Evolutionary conservation across 2,329 filamentous ascomycete genomes (phyloP), one percentile per base, ranked within the genome.

Genomic region (Leptographium radiaticola): DNA sequence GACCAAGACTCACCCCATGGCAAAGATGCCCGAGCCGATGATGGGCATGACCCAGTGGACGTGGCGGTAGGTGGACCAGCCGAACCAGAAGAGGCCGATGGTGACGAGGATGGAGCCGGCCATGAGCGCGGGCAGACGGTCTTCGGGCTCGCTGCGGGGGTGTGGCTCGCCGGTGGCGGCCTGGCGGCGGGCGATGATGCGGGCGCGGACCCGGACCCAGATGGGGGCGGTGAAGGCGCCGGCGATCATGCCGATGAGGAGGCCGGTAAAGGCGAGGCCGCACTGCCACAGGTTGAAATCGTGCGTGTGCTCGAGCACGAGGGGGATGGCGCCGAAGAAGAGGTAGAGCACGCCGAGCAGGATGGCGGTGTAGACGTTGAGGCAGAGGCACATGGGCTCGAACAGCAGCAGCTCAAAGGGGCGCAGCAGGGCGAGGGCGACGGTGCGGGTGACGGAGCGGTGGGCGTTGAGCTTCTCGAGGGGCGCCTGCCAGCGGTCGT

Each of bases 341-440:
- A 95, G 79, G 65, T 95, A 95, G 2, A 95, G 71, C 46, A 95
- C 85, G 6, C 89, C 90, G 9, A 95, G 74, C n/a, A 95, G 72
- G 53, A 96, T 80, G 42, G 89, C 88, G 1, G 87, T 87, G 61
- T 90, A 86, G 25, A 93, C 69, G 67, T 89, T 93, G 31, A 96
- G 80, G 60, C 82, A 81, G 55, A 93, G 72, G 56, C 84, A 87
- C 88, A 95, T 96, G 59, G 87, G 87, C 71, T 95, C 89, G 53
- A 87, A 77, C 50, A 84, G 67, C 53, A 96, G 75, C 7, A 96
- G 77, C 67, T 93, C 80, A 64, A 93, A 86, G 7, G 88, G 88
- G n/a, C 82, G 76, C 51, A 79, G 68, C 38, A 85, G 71, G 1
- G 81, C 84, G 48, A 68, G 68, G 8, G 76, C 69, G 20, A 89